Evolutionary conservation across 768 basidiomycete species (phyloP), one percentile per base, ranked within the genome.

Genomic region (Amanita thiersii): DNA sequence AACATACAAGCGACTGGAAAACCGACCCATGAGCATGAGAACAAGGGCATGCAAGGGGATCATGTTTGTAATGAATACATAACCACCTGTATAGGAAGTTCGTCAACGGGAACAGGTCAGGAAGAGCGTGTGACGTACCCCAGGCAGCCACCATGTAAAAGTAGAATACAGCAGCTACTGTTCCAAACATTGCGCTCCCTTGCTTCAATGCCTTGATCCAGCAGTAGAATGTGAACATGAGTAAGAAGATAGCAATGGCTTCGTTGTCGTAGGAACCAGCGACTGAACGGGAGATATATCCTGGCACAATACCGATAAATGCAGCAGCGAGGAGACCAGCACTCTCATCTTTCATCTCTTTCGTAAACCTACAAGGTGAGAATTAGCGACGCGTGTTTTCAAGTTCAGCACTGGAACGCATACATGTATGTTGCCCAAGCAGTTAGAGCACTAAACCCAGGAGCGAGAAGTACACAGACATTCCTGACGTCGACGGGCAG

Each of bases 131-230:
- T n/a, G 3, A 64, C 75, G 45, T 52, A 86, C 94, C 96, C 96
- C 96, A 99, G 21, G 96, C 96, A 39, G 96, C 94, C n/a, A 99
- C 96, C 96, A 99, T 99, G 74, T 98, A 99, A 52, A 97, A 98
- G 67, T 99, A 99, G 66, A 98, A 98, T 2, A 98, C 65, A 12
- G 93, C 96, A 33, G 96, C 82, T 29, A 88, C 55, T 18, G 88
- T 87, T 15, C 91, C 94, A 51, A 79, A 96, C 46, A 94, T 75
- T 1, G 90, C 92, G 46, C 90, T 94, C 31, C 96, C 96, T 34
- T 78, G 75, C 63, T 97, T 97, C 41, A 98, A 69, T 18, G 96
- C 93, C 53, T 86, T 89, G 60, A 99, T 94, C 96, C 96, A 98
- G 48, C 74, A 74, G 68, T 75, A 98, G 65, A 99, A 98, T 3